Evolutionary conservation across 495 filamentous ascomycete species (phyloP).

Genomic region (Aspergillus heteromorphus): DNA sequence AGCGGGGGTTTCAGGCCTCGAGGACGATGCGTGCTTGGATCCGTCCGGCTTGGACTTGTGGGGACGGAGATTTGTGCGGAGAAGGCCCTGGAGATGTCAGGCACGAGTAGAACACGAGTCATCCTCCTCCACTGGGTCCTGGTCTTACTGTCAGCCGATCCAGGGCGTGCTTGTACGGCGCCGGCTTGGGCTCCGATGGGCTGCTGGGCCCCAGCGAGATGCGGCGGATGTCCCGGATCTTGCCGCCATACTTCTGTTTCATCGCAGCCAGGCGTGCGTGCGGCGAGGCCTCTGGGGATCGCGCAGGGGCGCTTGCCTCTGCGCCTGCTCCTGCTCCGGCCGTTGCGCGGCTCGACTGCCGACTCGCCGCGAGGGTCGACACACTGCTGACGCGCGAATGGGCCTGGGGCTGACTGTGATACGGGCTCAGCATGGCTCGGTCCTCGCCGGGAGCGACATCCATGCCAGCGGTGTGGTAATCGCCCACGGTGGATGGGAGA

Average conservation of each 20-base stretch:
- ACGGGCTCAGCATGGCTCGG: background rate
- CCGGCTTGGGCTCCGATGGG: background rate
- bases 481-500: conserved; percentile 7
- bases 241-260: background rate
- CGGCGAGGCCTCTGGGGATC: background rate
- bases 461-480: background rate
- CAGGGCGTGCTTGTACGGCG: background rate
- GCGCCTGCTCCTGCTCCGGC: background rate
- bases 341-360: background rate
- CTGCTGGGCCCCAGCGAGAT: background rate
- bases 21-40: background rate
- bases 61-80: background rate
- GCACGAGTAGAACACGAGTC: too few species aligned
- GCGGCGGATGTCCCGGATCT: background rate
- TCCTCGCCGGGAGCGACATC: background rate
- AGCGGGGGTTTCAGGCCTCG: background rate
- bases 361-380: background rate
- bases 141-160: background rate
- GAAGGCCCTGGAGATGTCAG: background rate
- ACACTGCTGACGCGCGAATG: background rate
- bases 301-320: background rate
- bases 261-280: background rate
- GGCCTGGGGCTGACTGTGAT: background rate
- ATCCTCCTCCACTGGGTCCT: too few species aligned
- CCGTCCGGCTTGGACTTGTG: background rate